phyloP scores from a whole-genome alignment of 177 flowering plant species.

The Vitis hybrid region DNA sequence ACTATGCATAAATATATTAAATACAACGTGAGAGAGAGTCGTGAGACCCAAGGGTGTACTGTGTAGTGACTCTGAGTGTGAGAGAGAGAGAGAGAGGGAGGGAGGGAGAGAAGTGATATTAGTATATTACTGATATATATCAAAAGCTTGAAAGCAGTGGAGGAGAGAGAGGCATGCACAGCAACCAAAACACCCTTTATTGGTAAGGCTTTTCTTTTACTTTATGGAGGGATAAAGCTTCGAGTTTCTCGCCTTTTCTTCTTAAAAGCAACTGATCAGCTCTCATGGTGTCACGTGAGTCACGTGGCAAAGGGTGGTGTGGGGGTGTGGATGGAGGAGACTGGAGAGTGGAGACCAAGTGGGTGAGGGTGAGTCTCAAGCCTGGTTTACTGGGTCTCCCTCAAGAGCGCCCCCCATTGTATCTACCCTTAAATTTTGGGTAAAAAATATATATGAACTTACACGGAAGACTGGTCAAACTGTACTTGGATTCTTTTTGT shows the following conservation, averaged over 20 bases:
- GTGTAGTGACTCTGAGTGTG: too few relatives aligned
- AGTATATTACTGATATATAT: background rate
- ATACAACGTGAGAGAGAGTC: conserved; percentile 10
- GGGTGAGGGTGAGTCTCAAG: too few relatives aligned
- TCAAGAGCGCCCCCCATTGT: too few relatives aligned
- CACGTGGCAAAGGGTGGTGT: background rate
- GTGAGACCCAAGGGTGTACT: background rate
- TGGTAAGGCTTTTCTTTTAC: conserved; percentile 1
- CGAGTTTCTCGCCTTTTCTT: conserved; percentile 3
- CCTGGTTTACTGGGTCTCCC: too few relatives aligned
- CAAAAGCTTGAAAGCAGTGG: too few relatives aligned
- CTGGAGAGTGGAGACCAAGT: too few relatives aligned
- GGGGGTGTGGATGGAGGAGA: background rate
- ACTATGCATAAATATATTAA: background rate
- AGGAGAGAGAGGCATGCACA: conserved; percentile 11
- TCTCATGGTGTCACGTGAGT: conserved; percentile 20
- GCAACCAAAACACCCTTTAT: conserved; percentile 8
- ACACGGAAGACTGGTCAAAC: too few relatives aligned
- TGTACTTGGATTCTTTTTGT: too few relatives aligned
- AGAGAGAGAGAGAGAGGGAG: background rate
- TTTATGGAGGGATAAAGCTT: conserved; percentile 3
- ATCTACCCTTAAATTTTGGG: too few relatives aligned
- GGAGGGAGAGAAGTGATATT: conserved; percentile 1
- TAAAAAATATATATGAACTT: too few relatives aligned
- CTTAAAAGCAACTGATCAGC: background rate